Evolutionary conservation across 164 flowering plant genomes (phyloP), one percentile per base, ranked within the genome.

Genomic region (Litsea cubeba): DNA sequence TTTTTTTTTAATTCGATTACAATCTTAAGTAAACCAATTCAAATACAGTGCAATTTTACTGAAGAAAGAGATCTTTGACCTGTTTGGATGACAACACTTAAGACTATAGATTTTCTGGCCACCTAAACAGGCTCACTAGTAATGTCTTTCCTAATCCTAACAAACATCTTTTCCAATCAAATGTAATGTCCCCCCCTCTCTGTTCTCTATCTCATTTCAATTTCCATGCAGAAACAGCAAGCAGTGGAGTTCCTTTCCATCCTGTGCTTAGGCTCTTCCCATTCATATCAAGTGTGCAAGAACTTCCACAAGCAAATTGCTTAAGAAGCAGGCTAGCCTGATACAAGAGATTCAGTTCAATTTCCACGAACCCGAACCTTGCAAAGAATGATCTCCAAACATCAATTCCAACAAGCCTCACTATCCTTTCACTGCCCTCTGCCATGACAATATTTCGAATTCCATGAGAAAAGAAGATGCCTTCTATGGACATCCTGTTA

Each of bases 211-310:
- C 46, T 7, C 50, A 51, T 24, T 50, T 23, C n/a, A 70, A 14
- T 51, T 70, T 85, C 93, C 90, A 86, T 30, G 77, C 82, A 23
- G 89, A 86, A 68, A 88, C 72, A 26, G 86, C 83, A 51, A 66
- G 65, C 22, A 84, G 10, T 8, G 90, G 85, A 2, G 87, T 84
- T 49, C 89, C 90, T 68, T 85, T 89, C 93, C 93, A 89, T 32
- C 90, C 85, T 68, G 81, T 17, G 32, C 76, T 32, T 12, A 88
- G 63, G 77, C 79, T 62, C 68, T 85, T 82, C 1, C 82, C 84
- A 65, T 85, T 74, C 82, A 73, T 76, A 8, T 82, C 82, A 18
- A 88, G 70, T 5, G 86, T 82, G 78, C 83, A 87, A 67, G 71
- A 81, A 50, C 69, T 77, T 68, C 79, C 82, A 60, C 75, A 77